Evolutionary conservation across 2,329 filamentous ascomycete genomes (phyloP).

Genomic region (Saccharata proteae): DNA sequence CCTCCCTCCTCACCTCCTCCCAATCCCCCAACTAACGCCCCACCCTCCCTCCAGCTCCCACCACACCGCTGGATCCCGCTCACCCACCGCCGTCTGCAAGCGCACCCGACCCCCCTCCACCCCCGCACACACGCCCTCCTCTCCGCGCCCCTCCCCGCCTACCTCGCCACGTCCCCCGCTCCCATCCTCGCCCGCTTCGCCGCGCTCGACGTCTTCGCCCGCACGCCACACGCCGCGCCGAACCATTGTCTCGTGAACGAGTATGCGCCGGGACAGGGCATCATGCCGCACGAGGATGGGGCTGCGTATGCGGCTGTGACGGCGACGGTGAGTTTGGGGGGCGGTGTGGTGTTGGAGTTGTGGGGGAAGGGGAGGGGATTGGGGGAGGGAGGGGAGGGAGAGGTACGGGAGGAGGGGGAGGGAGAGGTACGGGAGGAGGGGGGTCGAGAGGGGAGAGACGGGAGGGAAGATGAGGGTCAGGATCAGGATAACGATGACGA

Average conservation of each 20-base stretch:
- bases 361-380: conserved; percentile 41
- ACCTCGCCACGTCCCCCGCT: conserved; percentile 43
- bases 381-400: conserved; percentile 25
- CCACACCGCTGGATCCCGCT: conserved; percentile 67
- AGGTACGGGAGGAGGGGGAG: conserved; percentile 34
- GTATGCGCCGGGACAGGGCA: conserved; percentile 78
- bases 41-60: conserved; percentile 26
- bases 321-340: conserved; percentile 78
- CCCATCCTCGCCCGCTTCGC: conserved; percentile 53
- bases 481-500: not conserved
- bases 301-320: conserved; percentile 77
- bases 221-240: conserved; percentile 61
- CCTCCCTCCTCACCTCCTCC: conserved; percentile 26
- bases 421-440: not conserved
- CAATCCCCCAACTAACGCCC: not conserved
- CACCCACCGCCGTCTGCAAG: conserved; percentile 79
- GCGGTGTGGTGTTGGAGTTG: conserved; percentile 65
- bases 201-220: conserved; percentile 37
- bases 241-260: conserved; percentile 95
- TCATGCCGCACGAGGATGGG: conserved; percentile 95
- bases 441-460: too few relatives aligned
- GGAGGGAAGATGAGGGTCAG: not conserved
- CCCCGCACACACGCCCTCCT: conserved; percentile 58
- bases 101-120: conserved; percentile 75
- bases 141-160: conserved; percentile 59